Conservation (phyloP, 2,329 filamentous ascomycete genomes). For the Lojkania enalia region DNA sequence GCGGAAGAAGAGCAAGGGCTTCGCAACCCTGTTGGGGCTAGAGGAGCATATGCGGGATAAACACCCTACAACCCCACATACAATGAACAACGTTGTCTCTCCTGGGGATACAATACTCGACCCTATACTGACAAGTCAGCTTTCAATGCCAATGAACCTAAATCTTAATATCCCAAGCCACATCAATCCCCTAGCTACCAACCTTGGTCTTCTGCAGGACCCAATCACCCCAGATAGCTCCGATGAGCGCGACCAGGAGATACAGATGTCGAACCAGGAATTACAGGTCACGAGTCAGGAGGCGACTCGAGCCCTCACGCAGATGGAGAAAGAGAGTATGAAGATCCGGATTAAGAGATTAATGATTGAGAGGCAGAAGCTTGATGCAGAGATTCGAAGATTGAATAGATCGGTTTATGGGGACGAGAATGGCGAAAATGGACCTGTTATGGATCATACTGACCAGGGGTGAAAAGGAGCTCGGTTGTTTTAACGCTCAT, state of each 20-base stretch:
- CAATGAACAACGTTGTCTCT: neutral
- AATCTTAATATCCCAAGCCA: neutral
- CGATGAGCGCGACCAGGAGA: neutral
- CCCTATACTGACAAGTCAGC: neutral
- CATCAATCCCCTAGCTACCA: neutral
- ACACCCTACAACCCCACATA: neutral
- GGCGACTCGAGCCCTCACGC: slow-evolving; percentile 2
- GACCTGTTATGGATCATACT: neutral
- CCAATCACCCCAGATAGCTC: slow-evolving; percentile 10
- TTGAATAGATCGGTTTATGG: slow-evolving; percentile 10
- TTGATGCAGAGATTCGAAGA: slow-evolving; percentile 14
- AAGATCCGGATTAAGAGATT: slow-evolving; percentile 14
- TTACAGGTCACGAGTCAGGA: slow-evolving; percentile 7
- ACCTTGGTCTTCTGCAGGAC: slow-evolving; percentile 1
- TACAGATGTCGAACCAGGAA: neutral
- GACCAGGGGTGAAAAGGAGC: too few relatives aligned
- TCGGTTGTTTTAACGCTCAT: too few relatives aligned
- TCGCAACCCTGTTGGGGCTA: slow-evolving; percentile 17
- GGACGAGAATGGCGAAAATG: slow-evolving; percentile 3
- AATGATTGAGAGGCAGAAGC: slow-evolving; percentile 13
- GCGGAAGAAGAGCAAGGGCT: slow-evolving; percentile 23
- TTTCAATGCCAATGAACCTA: neutral
- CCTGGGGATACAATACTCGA: neutral
- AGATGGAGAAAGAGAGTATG: slow-evolving; percentile 13
- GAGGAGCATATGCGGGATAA: slow-evolving; percentile 18